A percentile compares a stretch with the other conserved stretches of the same genome.
Conservation (phyloP, 2,329 filamentous ascomycete species). For the Alternaria rosae region DNA sequence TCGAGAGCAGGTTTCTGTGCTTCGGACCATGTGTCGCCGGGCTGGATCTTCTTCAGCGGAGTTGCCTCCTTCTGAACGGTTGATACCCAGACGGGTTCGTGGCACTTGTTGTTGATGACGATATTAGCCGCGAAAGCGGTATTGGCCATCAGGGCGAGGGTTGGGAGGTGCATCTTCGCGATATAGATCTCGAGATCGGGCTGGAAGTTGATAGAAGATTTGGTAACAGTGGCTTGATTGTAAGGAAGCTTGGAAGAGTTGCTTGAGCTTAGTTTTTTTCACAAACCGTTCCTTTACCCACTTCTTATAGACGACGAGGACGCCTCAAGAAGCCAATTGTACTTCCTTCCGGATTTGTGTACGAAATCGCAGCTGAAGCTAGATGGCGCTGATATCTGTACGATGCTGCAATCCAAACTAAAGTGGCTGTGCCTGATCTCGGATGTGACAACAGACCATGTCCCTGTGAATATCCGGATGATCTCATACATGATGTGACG, state of each 20-base stretch:
- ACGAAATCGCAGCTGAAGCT: neutral
- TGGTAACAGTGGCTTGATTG: neutral
- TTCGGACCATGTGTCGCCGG: constrained; percentile 16
- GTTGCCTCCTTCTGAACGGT: constrained; percentile 19
- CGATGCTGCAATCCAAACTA: constrained; percentile 20
- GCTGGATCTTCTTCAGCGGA: constrained; percentile 4
- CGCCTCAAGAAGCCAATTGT: neutral
- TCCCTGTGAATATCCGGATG: constrained; percentile 7
- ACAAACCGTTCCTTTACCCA: neutral
- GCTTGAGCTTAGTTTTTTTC: constrained; percentile 1
- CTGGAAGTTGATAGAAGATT: neutral
- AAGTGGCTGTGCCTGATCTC: constrained; percentile 12
- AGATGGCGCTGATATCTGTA: constrained; percentile 19
- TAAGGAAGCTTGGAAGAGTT: neutral
- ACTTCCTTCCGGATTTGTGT: constrained; percentile 1
- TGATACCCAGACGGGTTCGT: constrained; percentile 31
- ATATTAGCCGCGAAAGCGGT: constrained; percentile 22
- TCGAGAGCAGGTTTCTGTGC: constrained; percentile 22
- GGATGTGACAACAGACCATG: constrained; percentile 9
- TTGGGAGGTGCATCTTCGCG: constrained; percentile 26
- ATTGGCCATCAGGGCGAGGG: constrained; percentile 20
- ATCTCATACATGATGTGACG: neutral
- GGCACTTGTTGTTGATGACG: constrained; percentile 37
- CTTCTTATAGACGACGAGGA: constrained; percentile 19
- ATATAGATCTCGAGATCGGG: neutral